phyloP scores from a whole-genome alignment of 164 flowering plant species.

The Aristolochia fimbriata region DNA sequence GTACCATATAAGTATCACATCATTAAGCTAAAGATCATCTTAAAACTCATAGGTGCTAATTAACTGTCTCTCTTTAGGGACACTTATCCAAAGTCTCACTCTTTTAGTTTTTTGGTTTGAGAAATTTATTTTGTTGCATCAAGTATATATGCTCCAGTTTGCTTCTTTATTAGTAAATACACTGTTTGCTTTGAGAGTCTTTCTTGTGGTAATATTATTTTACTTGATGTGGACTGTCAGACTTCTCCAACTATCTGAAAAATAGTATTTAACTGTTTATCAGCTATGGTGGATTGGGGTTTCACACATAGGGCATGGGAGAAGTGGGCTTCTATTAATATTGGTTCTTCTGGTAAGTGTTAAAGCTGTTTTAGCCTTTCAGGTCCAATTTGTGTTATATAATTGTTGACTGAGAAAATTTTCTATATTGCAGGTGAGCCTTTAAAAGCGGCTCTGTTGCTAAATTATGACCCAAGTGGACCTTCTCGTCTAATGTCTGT shows the following conservation, averaged over 20 bases:
- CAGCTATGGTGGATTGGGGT: conserved; percentile 49
- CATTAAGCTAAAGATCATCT: background rate
- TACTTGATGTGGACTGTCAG: background rate
- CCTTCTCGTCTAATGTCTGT: conserved; percentile 76
- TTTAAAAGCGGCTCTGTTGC: conserved; percentile 72
- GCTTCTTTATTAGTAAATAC: background rate
- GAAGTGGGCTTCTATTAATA: conserved; percentile 55
- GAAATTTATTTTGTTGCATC: background rate
- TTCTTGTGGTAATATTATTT: background rate
- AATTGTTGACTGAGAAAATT: background rate
- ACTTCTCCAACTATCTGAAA: background rate
- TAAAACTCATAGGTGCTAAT: background rate
- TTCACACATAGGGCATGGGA: conserved; percentile 61
- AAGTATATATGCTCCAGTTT: background rate
- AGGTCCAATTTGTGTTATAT: background rate
- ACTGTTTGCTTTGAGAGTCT: background rate
- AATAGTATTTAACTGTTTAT: background rate
- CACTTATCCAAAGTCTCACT: background rate
- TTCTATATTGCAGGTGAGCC: conserved; percentile 43
- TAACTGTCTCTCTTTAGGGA: too few species aligned
- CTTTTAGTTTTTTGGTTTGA: background rate
- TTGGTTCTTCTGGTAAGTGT: conserved; percentile 58
- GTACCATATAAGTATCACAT: too few species aligned
- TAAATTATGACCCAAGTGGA: conserved; percentile 76
- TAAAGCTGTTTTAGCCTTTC: background rate